Evolutionary conservation across 331 rosid genomes (phyloP).

Genomic region (Rosa hybrid): DNA sequence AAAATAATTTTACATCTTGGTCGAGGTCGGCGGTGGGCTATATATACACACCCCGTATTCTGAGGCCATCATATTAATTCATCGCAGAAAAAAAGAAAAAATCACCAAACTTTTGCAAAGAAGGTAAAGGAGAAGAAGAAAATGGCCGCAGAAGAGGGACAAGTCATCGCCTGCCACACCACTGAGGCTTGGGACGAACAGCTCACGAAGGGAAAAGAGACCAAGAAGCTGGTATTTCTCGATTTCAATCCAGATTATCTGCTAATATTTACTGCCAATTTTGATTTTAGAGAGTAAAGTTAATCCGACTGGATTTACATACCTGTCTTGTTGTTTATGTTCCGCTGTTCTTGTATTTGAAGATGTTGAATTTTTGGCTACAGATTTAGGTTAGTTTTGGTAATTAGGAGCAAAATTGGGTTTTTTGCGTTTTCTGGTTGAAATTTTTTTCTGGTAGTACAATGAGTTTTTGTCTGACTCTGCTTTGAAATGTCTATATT

Average conservation of each 20-base stretch:
- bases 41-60: neutral
- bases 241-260: neutral
- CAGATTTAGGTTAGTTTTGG: neutral
- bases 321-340: neutral
- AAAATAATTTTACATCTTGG: neutral
- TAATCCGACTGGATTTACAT: neutral
- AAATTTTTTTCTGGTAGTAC: neutral
- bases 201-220: slow-evolving; percentile 40
- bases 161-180: slow-evolving; percentile 48
- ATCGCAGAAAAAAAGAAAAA: neutral
- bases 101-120: neutral
- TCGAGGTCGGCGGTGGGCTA: neutral
- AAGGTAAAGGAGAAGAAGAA: neutral
- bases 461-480: neutral
- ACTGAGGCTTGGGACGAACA: slow-evolving; percentile 50
- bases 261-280: neutral
- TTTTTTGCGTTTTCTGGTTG: neutral
- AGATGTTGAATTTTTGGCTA: neutral
- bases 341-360: neutral
- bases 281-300: neutral
- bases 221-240: slow-evolving; percentile 57
- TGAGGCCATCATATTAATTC: neutral
- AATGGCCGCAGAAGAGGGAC: slow-evolving; percentile 48
- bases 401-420: neutral
- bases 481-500: neutral